Base-by-base conservation (phyloP, 2,329 filamentous ascomycete genomes). In the Hymenoscyphus occultus region DNA sequence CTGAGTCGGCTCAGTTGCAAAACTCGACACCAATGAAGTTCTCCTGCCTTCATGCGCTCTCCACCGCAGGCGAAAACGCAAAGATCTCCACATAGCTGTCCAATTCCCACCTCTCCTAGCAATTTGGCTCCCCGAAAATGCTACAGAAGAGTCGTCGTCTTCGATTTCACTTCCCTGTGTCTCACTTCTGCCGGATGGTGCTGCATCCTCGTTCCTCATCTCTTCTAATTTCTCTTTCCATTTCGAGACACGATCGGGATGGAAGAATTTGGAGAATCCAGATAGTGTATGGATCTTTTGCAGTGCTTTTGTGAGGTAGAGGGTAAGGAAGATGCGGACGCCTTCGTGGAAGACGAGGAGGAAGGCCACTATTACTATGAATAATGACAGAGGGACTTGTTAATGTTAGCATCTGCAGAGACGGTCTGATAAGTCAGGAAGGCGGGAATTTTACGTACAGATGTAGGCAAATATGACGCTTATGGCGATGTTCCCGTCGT, bases 341-440 rank as follows among this genome's bases (percentile, higher is more conserved):
- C 57, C 57, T 28, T 40, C 39, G 9, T 40, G 39, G 57, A 59
- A 40, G 32, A 39, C 56, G 56, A 58, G 56, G 56, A 58, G 56
- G 14, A 58, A 35, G 2, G 56, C 56, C 31, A 58, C 19, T n/a
- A 58, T 19, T 14, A 58, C 56, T 16, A 32, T 35, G 56, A 58
- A 58, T 35, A 58, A n/a, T 19, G 56, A 58, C 9, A 58, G 12
- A 3, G 56, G 56, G 56, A 58, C 56, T 19, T 19, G 5, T 1
- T n/a, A 2, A 48, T 56, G 28, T 32, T 32, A 35, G 35, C 16
- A 39, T 19, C 35, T 35, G 35, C 5, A 35, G 9, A 35, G 9
- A 1, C 2, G 9, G 3, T 35, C 35, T 5, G 35, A 4, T 7
- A 35, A 6, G 9, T 35, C 35, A 10, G 35, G 9, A 35, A 35